Evolutionary conservation across 1,139 yeast species (phyloP).

Genomic region (Pichia norvegensis): DNA sequence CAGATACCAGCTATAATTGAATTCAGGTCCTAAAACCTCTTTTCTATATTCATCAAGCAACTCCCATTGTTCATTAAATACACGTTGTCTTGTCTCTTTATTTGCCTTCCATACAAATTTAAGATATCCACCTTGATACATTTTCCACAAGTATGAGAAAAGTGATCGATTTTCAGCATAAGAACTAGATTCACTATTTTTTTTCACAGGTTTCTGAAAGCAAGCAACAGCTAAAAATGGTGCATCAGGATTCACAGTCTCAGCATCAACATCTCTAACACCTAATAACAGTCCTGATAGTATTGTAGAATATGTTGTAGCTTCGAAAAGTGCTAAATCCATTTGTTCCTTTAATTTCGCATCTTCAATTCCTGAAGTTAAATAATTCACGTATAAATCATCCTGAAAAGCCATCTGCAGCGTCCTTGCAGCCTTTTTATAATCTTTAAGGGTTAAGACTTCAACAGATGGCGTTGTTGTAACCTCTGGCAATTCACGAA

Average conservation of each 20-base stretch:
- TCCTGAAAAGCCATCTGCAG: constrained; percentile 45
- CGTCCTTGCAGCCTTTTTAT: constrained; percentile 48
- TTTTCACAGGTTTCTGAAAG: constrained; percentile 48
- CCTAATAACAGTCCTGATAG: constrained; percentile 50
- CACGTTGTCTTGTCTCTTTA: constrained; percentile 44
- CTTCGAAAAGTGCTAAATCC: constrained; percentile 47
- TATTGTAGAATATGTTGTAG: constrained; percentile 51
- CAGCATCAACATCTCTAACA: constrained; percentile 32
- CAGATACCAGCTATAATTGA: constrained; percentile 45
- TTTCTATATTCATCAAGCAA: constrained; percentile 41
- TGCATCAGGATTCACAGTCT: constrained; percentile 24
- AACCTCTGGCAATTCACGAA: neutral
- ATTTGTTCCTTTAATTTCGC: constrained; percentile 30
- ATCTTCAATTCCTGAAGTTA: constrained; percentile 35
- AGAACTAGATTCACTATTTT: constrained; percentile 8
- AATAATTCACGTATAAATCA: constrained; percentile 45
- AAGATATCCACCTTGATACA: constrained; percentile 29
- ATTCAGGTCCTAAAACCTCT: constrained; percentile 28
- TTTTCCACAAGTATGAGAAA: constrained; percentile 27
- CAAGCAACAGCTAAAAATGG: constrained; percentile 57
- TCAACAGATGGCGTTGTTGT: constrained; percentile 20
- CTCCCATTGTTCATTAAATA: constrained; percentile 52
- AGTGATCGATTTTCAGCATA: constrained; percentile 18
- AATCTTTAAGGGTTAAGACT: constrained; percentile 33
- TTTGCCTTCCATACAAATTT: constrained; percentile 30